Evolutionary conservation across 768 basidiomycete species (phyloP).

Genomic region (Lyophyllum decastes): DNA sequence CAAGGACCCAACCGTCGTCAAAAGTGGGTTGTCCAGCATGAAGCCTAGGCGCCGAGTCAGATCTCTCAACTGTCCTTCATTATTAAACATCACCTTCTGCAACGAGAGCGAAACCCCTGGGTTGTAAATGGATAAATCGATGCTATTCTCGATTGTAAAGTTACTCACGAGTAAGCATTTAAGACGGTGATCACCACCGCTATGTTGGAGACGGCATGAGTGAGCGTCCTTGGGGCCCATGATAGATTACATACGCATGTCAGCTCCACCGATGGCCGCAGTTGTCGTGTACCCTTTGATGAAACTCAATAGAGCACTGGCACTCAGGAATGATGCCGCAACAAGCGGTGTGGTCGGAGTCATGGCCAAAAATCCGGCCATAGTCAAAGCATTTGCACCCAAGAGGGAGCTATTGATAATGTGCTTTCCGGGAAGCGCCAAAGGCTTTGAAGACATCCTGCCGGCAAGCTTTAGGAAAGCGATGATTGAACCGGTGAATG

Average conservation of each 20-base stretch:
- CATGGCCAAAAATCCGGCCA: conserved; percentile 76
- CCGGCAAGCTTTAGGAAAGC: conserved; percentile 89
- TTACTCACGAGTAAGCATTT: conserved; percentile 76
- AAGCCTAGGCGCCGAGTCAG: conserved; percentile 49
- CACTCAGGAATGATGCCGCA: conserved; percentile 77
- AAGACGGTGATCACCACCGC: conserved; percentile 90
- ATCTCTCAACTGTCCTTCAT: not conserved
- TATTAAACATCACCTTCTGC: conserved; percentile 61
- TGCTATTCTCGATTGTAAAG: too few species aligned
- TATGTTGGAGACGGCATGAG: conserved; percentile 27
- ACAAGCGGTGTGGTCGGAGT: conserved; percentile 70
- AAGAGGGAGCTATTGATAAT: conserved; percentile 73
- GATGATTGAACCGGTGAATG: conserved; percentile 88
- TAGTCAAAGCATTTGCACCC: conserved; percentile 67
- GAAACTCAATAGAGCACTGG: conserved; percentile 77
- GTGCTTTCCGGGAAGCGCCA: conserved; percentile 77
- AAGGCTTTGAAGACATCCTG: conserved; percentile 73
- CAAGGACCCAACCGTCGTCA: conserved; percentile 82
- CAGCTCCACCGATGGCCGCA: conserved; percentile 90
- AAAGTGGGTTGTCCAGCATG: conserved; percentile 85
- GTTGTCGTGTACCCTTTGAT: conserved; percentile 86
- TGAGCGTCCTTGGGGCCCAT: conserved; percentile 1
- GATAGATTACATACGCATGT: conserved; percentile 72
- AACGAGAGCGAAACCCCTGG: conserved; percentile 80
- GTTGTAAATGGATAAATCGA: not conserved